A percentile compares a stretch with the other conserved stretches of the same genome.
Conservation (phyloP, 768 basidiomycete genomes). For the Russula abietina region DNA sequence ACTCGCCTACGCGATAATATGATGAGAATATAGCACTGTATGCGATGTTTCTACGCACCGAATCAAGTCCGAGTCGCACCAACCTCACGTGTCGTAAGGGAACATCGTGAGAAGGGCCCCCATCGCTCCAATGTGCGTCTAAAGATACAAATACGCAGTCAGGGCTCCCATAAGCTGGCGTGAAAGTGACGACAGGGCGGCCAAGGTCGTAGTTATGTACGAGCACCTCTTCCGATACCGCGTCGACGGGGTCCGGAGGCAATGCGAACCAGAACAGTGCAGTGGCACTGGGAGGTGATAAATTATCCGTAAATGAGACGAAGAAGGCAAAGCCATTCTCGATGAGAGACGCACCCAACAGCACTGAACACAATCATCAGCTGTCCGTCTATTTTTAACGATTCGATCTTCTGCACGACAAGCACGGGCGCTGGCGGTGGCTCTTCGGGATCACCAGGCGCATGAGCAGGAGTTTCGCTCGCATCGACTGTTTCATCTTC, state of each 20-base stretch:
- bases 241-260: conserved; percentile 12
- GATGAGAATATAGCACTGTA: not conserved
- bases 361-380: conserved; percentile 57
- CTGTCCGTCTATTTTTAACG: conserved; percentile 31
- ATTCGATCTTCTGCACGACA: conserved; percentile 28
- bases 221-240: not conserved
- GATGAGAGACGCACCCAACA: conserved; percentile 52
- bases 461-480: not conserved
- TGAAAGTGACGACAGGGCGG: conserved; percentile 57
- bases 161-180: conserved; percentile 30
- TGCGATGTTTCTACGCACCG: conserved; percentile 32
- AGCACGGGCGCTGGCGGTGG: conserved; percentile 3
- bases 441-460: conserved; percentile 2
- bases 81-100: not conserved
- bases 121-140: conserved; percentile 40
- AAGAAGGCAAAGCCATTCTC: not conserved
- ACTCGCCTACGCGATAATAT: conserved; percentile 32
- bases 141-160: conserved; percentile 42
- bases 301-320: not conserved
- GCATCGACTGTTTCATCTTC: conserved; percentile 27
- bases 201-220: conserved; percentile 43
- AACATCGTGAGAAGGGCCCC: conserved; percentile 4
- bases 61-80: conserved; percentile 29
- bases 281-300: conserved; percentile 44
- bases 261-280: conserved; percentile 53